Percentiles rank a stretch among this genome's conserved stretches.
phyloP scores from a whole-genome alignment of 768 basidiomycete species.

The Amanita phalloides region DNA sequence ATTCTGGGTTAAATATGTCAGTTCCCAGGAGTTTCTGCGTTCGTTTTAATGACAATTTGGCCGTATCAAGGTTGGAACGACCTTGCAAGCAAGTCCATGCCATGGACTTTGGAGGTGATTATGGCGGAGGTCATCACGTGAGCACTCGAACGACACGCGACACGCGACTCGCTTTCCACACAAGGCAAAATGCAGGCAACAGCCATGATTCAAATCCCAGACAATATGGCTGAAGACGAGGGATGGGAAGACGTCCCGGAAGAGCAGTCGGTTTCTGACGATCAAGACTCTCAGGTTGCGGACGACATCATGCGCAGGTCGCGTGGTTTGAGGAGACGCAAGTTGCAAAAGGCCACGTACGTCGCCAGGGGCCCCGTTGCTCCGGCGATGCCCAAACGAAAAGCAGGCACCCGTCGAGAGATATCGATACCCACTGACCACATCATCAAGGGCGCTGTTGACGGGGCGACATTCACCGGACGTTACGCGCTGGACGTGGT shows the following conservation, averaged over 20 bases:
- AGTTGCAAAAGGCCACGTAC: not conserved
- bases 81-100: too few relatives aligned
- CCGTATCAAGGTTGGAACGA: not conserved
- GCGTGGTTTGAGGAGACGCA: slow-evolving; percentile 5
- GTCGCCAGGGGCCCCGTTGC: not conserved
- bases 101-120: too few relatives aligned
- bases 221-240: slow-evolving; percentile 8
- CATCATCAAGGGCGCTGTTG: slow-evolving; percentile 18
- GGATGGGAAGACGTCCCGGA: slow-evolving; percentile 23
- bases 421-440: slow-evolving; percentile 16
- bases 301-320: too few relatives aligned
- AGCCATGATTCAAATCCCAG: not conserved
- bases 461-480: slow-evolving; percentile 18
- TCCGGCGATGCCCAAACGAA: slow-evolving; percentile 4
- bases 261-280: not conserved
- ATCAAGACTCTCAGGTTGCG: not conserved
- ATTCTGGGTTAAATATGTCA: not conserved
- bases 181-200: not conserved
- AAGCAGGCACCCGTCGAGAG: slow-evolving; percentile 3
- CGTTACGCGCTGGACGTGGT: slow-evolving; percentile 40
- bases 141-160: too few relatives aligned
- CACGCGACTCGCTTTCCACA: not conserved
- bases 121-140: not conserved
- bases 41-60: not conserved
- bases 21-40: not conserved